These are phyloP conservation scores for Penicillium silybi DNA, from an alignment of 495 filamentous ascomycete species.

Conservation along the genomic window DNA sequence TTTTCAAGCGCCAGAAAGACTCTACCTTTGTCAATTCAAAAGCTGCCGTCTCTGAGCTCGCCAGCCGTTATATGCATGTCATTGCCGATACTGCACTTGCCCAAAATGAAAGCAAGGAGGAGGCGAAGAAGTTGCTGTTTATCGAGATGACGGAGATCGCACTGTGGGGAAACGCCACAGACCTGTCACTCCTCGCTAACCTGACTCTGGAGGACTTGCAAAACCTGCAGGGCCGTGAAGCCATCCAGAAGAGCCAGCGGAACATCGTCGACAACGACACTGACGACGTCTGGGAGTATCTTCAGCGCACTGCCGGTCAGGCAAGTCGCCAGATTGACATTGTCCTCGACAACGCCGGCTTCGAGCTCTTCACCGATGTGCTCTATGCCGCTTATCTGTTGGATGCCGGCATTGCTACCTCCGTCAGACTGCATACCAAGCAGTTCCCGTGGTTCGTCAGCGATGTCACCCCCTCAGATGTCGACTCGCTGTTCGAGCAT, in stretches of 20 bases:
- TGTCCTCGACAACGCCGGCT: slow-evolving; percentile 86
- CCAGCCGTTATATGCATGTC: slow-evolving; percentile 57
- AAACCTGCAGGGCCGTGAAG: slow-evolving; percentile 75
- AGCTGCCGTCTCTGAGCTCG: slow-evolving; percentile 75
- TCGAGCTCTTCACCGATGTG: slow-evolving; percentile 83
- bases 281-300: slow-evolving; percentile 51
- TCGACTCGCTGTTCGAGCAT: slow-evolving; percentile 61
- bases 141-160: slow-evolving; percentile 84
- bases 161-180: slow-evolving; percentile 88
- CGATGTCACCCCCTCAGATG: slow-evolving; percentile 74
- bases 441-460: slow-evolving; percentile 87
- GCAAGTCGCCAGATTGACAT: slow-evolving; percentile 67
- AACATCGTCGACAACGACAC: slow-evolving; percentile 80
- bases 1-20: slow-evolving; percentile 78
- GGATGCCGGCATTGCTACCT: slow-evolving; percentile 65
- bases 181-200: slow-evolving; percentile 74
- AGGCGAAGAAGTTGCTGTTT: slow-evolving; percentile 68
- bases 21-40: slow-evolving; percentile 78
- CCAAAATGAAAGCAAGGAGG: slow-evolving; percentile 40
- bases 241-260: slow-evolving; percentile 66
- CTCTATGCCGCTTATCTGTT: slow-evolving; percentile 78
- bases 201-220: slow-evolving; percentile 84
- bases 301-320: slow-evolving; percentile 46
- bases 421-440: slow-evolving; percentile 76
- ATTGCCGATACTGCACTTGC: slow-evolving; percentile 40